Percentiles rank a stretch among this genome's conserved stretches.
Conservation (phyloP, 192 early-diverging fungal species). For the Podila verticillata region DNA sequence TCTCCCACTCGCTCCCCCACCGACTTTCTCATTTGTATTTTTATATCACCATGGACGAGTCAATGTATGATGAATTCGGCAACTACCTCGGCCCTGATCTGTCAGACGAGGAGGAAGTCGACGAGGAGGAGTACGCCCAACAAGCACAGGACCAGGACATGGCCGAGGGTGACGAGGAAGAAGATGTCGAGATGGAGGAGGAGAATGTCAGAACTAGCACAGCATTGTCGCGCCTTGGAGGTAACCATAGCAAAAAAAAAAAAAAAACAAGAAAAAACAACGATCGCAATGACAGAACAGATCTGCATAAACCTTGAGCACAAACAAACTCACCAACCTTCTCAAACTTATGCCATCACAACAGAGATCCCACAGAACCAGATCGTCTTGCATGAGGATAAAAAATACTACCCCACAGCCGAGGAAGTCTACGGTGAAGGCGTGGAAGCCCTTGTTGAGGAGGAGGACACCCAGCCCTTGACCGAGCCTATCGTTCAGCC, state of each 20-base stretch:
- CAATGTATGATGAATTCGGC: constrained; percentile 92
- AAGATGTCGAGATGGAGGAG: constrained; percentile 58
- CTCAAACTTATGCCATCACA: not conserved
- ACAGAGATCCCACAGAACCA: constrained; percentile 72
- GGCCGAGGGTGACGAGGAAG: constrained; percentile 51
- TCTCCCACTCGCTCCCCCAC: not conserved
- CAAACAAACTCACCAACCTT: not conserved
- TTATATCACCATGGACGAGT: constrained; percentile 73
- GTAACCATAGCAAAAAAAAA: constrained; percentile 54
- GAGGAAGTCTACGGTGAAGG: constrained; percentile 95
- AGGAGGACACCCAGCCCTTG: constrained; percentile 97
- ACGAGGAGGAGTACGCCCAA: constrained; percentile 52
- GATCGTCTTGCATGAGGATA: constrained; percentile 97
- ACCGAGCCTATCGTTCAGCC: constrained; percentile 95
- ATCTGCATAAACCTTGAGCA: constrained; percentile 5
- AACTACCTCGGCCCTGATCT: constrained; percentile 99
- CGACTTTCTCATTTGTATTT: not conserved
- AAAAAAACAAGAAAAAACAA: not conserved
- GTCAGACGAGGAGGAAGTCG: constrained; percentile 72
- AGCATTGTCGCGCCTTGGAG: constrained; percentile 73
- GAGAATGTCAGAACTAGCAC: constrained; percentile 47
- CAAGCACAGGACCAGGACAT: constrained; percentile 41
- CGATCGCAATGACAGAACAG: constrained; percentile 12
- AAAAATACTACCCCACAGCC: constrained; percentile 98
- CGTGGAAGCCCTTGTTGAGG: constrained; percentile 96